Evolutionary conservation across 2,329 filamentous ascomycete species (phyloP).

Genomic region (Cercospora sesami): DNA sequence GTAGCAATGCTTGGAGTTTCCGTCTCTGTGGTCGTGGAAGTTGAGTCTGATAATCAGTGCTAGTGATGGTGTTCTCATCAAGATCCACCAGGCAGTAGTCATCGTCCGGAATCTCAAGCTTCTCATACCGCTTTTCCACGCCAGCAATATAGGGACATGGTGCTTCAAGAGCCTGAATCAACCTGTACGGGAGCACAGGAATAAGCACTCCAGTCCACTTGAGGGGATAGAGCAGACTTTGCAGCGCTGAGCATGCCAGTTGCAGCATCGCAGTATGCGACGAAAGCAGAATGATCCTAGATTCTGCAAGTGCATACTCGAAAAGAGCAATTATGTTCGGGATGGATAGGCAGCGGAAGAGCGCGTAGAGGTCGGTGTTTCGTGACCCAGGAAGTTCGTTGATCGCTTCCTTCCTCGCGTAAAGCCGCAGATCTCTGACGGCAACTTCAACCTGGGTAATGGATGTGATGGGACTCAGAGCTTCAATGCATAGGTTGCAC

Average conservation of each 20-base stretch:
- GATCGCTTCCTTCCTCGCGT: slow-evolving; percentile 84
- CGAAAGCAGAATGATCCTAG: slow-evolving; percentile 91
- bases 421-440: slow-evolving; percentile 84
- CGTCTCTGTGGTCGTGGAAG: slow-evolving; percentile 85
- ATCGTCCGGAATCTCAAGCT: slow-evolving; percentile 82
- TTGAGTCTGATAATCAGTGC: slow-evolving; percentile 72
- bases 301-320: slow-evolving; percentile 90
- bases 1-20: slow-evolving; percentile 84
- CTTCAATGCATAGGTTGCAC: slow-evolving; percentile 93
- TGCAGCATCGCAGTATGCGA: slow-evolving; percentile 97
- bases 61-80: slow-evolving; percentile 86
- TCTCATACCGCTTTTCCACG: slow-evolving; percentile 87
- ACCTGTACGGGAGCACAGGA: slow-evolving; percentile 79
- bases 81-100: slow-evolving; percentile 95
- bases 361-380: slow-evolving; percentile 86
- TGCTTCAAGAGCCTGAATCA: slow-evolving; percentile 88
- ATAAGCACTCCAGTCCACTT: slow-evolving; percentile 95
- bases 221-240: slow-evolving; percentile 81
- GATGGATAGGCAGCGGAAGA: slow-evolving; percentile 86
- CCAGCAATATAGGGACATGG: slow-evolving; percentile 97
- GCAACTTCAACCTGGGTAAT: slow-evolving; percentile 94
- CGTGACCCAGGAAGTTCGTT: slow-evolving; percentile 93
- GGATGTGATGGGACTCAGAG: slow-evolving; percentile 85
- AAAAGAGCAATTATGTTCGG: slow-evolving; percentile 88
- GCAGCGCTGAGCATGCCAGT: slow-evolving; percentile 83